A percentile compares a stretch with the other conserved stretches of the same genome.
phyloP scores from a whole-genome alignment of 176 grass and related monocot species.

The Alloteropsis semialata region DNA sequence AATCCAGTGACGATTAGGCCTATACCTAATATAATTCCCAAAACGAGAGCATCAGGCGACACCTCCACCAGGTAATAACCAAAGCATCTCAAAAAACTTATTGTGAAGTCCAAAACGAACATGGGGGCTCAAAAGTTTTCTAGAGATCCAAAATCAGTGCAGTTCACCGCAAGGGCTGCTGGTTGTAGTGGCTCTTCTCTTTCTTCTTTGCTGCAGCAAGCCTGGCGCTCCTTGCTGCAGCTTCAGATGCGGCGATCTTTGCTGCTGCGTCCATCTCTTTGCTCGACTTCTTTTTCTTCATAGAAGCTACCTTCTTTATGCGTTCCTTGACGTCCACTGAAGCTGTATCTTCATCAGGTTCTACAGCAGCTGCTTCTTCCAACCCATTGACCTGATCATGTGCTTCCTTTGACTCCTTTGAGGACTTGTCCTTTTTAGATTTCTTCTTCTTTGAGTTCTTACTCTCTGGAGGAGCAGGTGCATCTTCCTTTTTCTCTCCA shows the following conservation, averaged over 20 bases:
- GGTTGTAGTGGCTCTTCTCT: conserved; percentile 95
- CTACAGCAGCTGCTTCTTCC: conserved; percentile 30
- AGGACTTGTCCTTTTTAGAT: conserved; percentile 76
- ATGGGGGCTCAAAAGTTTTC: conserved; percentile 13
- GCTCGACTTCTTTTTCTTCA: conserved; percentile 88
- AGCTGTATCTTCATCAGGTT: conserved; percentile 44
- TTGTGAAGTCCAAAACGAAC: conserved; percentile 18
- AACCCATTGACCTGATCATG: conserved; percentile 30
- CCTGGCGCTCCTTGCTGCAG: conserved; percentile 67
- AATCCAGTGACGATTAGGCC: conserved; percentile 6
- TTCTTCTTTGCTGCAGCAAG: conserved; percentile 88
- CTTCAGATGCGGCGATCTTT: conserved; percentile 67
- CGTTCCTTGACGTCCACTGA: conserved; percentile 71
- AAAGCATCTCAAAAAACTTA: conserved; percentile 20
- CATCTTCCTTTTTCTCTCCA: conserved; percentile 53
- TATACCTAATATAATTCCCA: background rate
- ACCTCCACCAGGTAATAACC: conserved; percentile 23
- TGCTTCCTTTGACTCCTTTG: conserved; percentile 51
- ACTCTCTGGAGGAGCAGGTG: conserved; percentile 45
- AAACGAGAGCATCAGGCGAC: background rate
- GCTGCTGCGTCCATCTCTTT: conserved; percentile 74
- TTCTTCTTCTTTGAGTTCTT: conserved; percentile 92
- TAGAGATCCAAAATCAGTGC: background rate
- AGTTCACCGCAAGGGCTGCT: conserved; percentile 72
- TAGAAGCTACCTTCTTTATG: conserved; percentile 69